Evolutionary conservation across 1,284 basidiomycete genomes (phyloP).

Genomic region (Meripilus lineatus): DNA sequence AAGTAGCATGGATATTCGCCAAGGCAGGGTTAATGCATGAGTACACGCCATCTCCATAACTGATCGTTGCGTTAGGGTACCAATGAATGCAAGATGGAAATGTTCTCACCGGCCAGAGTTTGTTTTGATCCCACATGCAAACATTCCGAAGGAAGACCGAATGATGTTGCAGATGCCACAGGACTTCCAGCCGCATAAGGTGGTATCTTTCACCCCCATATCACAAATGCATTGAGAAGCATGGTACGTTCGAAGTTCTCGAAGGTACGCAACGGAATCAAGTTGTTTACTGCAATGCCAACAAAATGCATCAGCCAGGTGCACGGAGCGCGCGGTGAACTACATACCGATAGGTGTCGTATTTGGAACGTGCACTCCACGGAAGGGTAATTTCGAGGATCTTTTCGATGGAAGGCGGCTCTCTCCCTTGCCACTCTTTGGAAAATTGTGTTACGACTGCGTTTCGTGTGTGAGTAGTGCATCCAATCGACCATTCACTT

Average conservation of each 20-base stretch:
- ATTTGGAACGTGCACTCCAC: conserved; percentile 28
- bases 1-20: conserved; percentile 53
- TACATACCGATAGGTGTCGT: conserved; percentile 43
- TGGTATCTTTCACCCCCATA: conserved; percentile 45
- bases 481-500: neutral
- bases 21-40: conserved; percentile 49
- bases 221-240: conserved; percentile 62
- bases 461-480: neutral
- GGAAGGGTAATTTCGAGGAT: conserved; percentile 45
- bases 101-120: conserved; percentile 47
- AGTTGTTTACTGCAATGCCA: conserved; percentile 22
- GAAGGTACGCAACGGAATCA: conserved; percentile 22
- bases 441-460: conserved; percentile 35
- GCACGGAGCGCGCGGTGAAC: neutral
- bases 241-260: conserved; percentile 52
- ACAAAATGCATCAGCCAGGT: neutral
- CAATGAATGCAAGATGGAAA: neutral
- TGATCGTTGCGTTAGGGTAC: conserved; percentile 17
- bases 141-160: conserved; percentile 47
- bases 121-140: conserved; percentile 46
- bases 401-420: conserved; percentile 43
- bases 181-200: conserved; percentile 49
- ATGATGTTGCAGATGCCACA: conserved; percentile 58
- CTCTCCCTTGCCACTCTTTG: conserved; percentile 43
- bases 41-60: conserved; percentile 57